Conservation (phyloP, 106 monocot genomes). For the Amphibolis antarctica region DNA sequence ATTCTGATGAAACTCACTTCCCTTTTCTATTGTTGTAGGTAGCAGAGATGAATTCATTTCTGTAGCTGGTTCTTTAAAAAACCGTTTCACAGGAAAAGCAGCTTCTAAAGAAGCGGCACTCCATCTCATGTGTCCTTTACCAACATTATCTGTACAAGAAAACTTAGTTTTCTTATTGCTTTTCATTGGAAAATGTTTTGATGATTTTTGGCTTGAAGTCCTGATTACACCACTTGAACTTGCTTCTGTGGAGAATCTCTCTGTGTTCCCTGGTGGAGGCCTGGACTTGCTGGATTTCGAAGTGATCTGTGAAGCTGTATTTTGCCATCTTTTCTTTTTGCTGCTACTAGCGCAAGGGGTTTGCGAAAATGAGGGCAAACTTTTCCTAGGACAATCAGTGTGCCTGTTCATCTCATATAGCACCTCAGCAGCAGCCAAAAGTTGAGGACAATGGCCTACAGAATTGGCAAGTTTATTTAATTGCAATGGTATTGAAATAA, state of each 20-base stretch:
- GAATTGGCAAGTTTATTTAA: slow-evolving; percentile 3
- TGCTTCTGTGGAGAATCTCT: slow-evolving; percentile 3
- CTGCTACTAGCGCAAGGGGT: too few species aligned
- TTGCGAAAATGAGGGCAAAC: too few species aligned
- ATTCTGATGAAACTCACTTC: slow-evolving; percentile 28
- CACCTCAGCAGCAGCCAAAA: slow-evolving; percentile 36
- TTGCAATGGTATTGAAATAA: too few species aligned
- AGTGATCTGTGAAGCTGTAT: slow-evolving; percentile 24
- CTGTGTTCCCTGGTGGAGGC: slow-evolving; percentile 9
- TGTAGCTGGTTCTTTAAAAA: slow-evolving; percentile 10
- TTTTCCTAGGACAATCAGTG: not conserved
- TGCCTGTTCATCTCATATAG: slow-evolving; percentile 20
- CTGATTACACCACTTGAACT: slow-evolving; percentile 19
- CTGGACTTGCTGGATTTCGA: slow-evolving; percentile 26
- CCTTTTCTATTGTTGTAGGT: slow-evolving; percentile 17
- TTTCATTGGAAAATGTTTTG: slow-evolving; percentile 19
- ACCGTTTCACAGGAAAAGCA: slow-evolving; percentile 18
- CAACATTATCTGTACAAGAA: slow-evolving; percentile 7
- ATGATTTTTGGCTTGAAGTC: slow-evolving; percentile 12
- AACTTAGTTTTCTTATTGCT: slow-evolving; percentile 23
- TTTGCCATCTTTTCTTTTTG: slow-evolving; percentile 24
- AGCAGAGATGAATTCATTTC: slow-evolving; percentile 9
- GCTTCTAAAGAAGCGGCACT: slow-evolving; percentile 10
- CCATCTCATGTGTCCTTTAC: slow-evolving; percentile 32
- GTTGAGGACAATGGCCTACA: slow-evolving; percentile 26